Evolutionary conservation across 2,329 filamentous ascomycete genomes (phyloP).

Genomic region (Ilyonectria sp.): DNA sequence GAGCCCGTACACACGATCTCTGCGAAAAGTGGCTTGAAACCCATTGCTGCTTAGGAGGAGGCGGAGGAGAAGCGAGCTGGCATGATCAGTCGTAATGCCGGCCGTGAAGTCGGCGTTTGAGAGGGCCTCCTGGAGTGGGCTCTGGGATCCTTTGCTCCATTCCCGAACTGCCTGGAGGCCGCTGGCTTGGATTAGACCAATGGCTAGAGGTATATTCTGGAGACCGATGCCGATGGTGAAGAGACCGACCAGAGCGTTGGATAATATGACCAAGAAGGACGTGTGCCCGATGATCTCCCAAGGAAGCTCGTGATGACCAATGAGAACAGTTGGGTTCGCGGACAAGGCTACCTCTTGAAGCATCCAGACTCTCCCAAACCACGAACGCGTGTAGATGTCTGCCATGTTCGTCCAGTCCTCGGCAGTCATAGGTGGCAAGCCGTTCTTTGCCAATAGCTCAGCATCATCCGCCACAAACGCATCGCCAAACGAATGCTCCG

Average conservation of each 20-base stretch:
- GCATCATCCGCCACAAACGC: constrained; percentile 38
- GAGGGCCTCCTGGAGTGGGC: constrained; percentile 27
- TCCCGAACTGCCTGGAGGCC: constrained; percentile 38
- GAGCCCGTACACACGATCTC: constrained; percentile 45
- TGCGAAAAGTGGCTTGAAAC: constrained; percentile 37
- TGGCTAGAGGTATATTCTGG: constrained; percentile 20
- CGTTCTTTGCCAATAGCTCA: constrained; percentile 31
- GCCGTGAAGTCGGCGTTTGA: constrained; percentile 30
- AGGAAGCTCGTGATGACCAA: constrained; percentile 36
- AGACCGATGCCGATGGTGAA: constrained; percentile 14
- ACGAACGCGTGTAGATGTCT: constrained; percentile 40
- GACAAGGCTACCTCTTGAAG: constrained; percentile 49
- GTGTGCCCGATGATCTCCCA: constrained; percentile 39
- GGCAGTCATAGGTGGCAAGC: constrained; percentile 34
- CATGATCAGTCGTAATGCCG: constrained; percentile 28
- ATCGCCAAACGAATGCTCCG: constrained; percentile 32
- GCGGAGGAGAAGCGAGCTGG: constrained; percentile 27
- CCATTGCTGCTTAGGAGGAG: constrained; percentile 40
- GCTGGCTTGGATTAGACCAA: constrained; percentile 36
- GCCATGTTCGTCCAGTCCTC: constrained; percentile 35
- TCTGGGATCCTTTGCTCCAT: constrained; percentile 36
- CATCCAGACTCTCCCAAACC: constrained; percentile 50
- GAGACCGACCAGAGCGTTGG: constrained; percentile 35
- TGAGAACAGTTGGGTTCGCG: constrained; percentile 36
- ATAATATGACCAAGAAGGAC: constrained; percentile 33